Conservation (phyloP, 2,329 filamentous ascomycete genomes). For the Fusarium irregulare region DNA sequence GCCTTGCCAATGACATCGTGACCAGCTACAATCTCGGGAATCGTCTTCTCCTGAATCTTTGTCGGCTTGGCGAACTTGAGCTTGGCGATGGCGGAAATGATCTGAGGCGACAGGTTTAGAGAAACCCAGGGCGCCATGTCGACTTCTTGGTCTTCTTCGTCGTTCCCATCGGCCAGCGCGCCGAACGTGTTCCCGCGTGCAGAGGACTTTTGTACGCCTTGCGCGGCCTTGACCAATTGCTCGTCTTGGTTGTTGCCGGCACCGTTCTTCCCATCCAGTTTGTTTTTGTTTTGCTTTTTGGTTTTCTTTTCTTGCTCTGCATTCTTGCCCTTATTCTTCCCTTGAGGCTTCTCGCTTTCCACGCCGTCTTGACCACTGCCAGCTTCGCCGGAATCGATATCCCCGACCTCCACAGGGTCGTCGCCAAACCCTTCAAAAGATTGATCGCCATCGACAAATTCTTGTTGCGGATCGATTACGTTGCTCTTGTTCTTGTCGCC, state of each 20-base stretch:
- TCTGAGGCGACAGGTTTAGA: conserved; percentile 77
- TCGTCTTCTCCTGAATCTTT: conserved; percentile 80
- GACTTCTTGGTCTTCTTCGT: conserved; percentile 68
- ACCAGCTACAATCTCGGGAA: conserved; percentile 84
- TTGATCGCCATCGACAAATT: conserved; percentile 56
- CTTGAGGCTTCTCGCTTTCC: conserved; percentile 46
- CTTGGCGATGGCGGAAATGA: conserved; percentile 79
- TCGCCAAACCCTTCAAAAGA: conserved; percentile 76
- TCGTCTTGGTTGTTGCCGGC: conserved; percentile 45
- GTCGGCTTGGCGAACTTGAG: conserved; percentile 86
- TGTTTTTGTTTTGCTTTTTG: conserved; percentile 32
- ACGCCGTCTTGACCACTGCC: conserved; percentile 48
- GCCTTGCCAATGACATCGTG: conserved; percentile 97
- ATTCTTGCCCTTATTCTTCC: conserved; percentile 48
- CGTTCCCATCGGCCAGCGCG: conserved; percentile 64
- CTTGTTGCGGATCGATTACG: conserved; percentile 27
- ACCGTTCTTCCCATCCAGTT: conserved; percentile 46
- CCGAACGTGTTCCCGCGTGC: conserved; percentile 63
- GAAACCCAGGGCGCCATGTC: conserved; percentile 82
- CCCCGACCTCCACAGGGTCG: conserved; percentile 49
- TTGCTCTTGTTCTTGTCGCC: conserved; percentile 60
- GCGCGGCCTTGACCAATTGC: conserved; percentile 51
- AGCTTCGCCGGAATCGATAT: conserved; percentile 50
- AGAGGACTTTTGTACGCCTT: conserved; percentile 53
- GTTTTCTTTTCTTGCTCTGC: conserved; percentile 38